Conservation (phyloP, 2,329 filamentous ascomycete genomes). For the Aspergillus sergii region DNA sequence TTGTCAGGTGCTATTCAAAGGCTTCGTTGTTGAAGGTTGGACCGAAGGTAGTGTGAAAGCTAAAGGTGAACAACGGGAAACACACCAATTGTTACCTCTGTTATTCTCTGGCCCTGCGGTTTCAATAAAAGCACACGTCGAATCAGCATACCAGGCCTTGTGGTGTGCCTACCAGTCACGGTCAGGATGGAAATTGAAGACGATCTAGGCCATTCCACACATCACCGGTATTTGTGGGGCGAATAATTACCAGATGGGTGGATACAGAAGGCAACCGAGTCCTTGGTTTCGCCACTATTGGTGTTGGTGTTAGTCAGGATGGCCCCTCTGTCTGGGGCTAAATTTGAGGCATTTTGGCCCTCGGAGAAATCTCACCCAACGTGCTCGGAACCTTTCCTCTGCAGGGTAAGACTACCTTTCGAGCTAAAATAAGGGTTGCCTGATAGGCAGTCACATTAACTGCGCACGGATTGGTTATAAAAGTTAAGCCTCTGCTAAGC, state of each 20-base stretch:
- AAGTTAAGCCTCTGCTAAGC: not conserved
- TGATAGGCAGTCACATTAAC: not conserved
- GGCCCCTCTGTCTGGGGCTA: too few relatives aligned
- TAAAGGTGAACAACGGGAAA: not conserved
- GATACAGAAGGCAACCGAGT: too few relatives aligned
- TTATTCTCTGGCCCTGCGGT: not conserved
- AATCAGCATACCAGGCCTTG: not conserved
- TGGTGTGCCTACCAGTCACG: not conserved
- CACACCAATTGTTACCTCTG: not conserved
- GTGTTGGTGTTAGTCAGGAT: too few relatives aligned
- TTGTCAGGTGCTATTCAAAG: not conserved
- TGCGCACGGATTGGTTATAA: not conserved
- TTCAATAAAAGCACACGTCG: too few relatives aligned
- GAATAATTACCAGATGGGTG: too few relatives aligned
- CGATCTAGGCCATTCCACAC: not conserved
- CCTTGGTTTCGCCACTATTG: too few relatives aligned
- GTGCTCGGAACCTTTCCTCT: not conserved
- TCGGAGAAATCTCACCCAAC: not conserved
- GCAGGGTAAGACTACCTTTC: not conserved
- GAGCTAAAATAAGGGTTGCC: not conserved
- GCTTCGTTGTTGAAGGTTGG: not conserved
- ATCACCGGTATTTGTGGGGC: not conserved
- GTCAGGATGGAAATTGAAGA: not conserved
- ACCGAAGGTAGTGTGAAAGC: not conserved
- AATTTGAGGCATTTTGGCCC: not conserved